Evolutionary conservation across 805 yeast species (phyloP), one percentile per base, ranked within the genome.

Genomic region (Novakomyces olei): DNA sequence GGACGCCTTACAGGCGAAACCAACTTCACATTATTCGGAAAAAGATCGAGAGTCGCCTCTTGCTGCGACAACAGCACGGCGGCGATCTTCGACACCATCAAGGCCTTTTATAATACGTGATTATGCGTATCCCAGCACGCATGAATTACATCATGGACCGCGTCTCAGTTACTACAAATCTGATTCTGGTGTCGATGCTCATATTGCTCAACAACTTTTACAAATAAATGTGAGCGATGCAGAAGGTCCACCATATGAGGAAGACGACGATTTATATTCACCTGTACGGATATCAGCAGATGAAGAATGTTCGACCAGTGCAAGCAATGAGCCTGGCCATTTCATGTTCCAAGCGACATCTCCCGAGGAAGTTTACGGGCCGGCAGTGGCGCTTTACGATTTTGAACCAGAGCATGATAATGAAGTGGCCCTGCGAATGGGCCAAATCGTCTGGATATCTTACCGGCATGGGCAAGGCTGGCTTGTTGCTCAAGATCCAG

Each of bases 391-490:
- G 1, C 50, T 88, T 29, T 88, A 80, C 49, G 85, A 83, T 44
- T 88, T 88, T 47, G 63, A 57, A 27, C 93, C 96, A 0, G 96
- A 88, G 49, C 88, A 88, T 50, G 93, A 80, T 44, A 88, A 88
- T 51, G 99, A 88, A 46, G 67, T 83, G 29, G 67, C 63, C 7
- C 55, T 88, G 20, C 53, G 46, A 9, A 91, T 75, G 44, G 92
- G 93, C 23, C 95, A 88, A 52, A 51, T 68, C 9, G 68, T 88
- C 2, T 73, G 81, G 67, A 75, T 88, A 19, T 69, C 74, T 37
- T 85, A 83, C 50, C 68, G 91, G 36, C 93, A 85, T 50, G 96
- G 96, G 17, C 95, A 85, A 50, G 99, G 99, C 5, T 88, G 98
- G 99, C 63, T 88, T 3, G 95, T 88, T 33, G 96, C 95, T 0